Percentiles rank a stretch among this genome's conserved stretches.
These are phyloP conservation scores for Gastrolobium villosum DNA, from an alignment of 306 rosid genomes.

Conservation along the genomic window DNA sequence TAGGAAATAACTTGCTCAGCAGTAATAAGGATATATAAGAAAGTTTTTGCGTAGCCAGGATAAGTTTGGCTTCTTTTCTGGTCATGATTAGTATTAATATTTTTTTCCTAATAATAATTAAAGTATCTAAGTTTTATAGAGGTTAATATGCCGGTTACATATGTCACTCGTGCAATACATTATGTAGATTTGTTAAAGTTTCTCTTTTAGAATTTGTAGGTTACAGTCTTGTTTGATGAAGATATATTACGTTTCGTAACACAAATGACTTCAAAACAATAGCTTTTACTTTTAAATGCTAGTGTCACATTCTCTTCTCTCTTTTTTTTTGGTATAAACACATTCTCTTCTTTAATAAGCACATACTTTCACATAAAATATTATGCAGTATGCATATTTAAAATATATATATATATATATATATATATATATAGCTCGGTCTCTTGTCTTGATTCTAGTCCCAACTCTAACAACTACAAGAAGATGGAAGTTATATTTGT, in stretches of 20 bases:
- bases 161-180: conserved; percentile 12
- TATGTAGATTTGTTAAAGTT: neutral
- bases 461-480: conserved; percentile 1
- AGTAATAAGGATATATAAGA: neutral
- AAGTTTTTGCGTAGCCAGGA: conserved; percentile 7
- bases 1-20: conserved; percentile 12
- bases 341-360: neutral
- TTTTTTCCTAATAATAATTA: neutral
- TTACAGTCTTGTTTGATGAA: conserved; percentile 11
- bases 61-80: conserved; percentile 19
- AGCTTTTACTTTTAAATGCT: conserved; percentile 31
- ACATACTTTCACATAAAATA: conserved; percentile 11
- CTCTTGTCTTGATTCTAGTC: conserved; percentile 5
- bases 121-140: neutral
- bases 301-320: neutral
- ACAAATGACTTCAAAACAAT: conserved; percentile 17
- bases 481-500: conserved; percentile 7
- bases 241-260: neutral
- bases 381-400: conserved; percentile 23
- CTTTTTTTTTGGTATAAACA: too few species aligned
- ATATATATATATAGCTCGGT: neutral
- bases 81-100: conserved; percentile 8
- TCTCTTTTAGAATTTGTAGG: conserved; percentile 11
- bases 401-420: neutral
- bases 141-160: neutral